phyloP scores from a whole-genome alignment of 306 rosid species.

The Amphicarpaea edgeworthii region DNA sequence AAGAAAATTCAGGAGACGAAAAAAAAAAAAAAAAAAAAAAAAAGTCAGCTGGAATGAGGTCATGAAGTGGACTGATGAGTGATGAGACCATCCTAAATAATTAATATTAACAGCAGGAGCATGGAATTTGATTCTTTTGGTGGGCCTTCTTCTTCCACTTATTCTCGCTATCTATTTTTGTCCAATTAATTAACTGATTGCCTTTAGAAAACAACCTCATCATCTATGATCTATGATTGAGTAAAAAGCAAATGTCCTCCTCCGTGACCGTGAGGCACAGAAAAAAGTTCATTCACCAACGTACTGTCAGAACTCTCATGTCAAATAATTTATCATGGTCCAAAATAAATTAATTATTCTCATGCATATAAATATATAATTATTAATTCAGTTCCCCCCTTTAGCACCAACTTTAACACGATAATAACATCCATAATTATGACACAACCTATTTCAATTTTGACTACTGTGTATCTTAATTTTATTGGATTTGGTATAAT shows the following conservation, averaged over 20 bases:
- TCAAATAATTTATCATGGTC: constrained; percentile 37
- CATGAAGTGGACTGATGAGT: not conserved
- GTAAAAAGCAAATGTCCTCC: constrained; percentile 21
- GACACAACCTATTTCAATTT: constrained; percentile 28
- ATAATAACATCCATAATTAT: constrained; percentile 1
- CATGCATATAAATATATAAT: constrained; percentile 35
- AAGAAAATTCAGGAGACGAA: not conserved
- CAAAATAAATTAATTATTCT: constrained; percentile 20
- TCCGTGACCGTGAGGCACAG: not conserved
- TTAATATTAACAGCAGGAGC: not conserved
- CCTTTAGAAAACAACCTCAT: constrained; percentile 40
- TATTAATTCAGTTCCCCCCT: not conserved
- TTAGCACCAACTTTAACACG: constrained; percentile 16
- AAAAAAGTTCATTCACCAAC: constrained; percentile 28
- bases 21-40: not conserved
- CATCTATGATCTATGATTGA: constrained; percentile 55
- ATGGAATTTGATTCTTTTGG: constrained; percentile 38
- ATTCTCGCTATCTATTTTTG: not conserved
- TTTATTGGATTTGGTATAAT: constrained; percentile 20
- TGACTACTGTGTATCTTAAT: too few species aligned
- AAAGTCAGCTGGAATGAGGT: constrained; percentile 36
- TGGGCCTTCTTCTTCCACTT: constrained; percentile 39
- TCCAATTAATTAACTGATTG: constrained; percentile 28
- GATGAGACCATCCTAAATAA: not conserved
- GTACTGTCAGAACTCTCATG: constrained; percentile 38